These are phyloP conservation scores for Phycomyces nitens DNA, from an alignment of 192 early-diverging fungal genomes.

Conservation along the genomic window DNA sequence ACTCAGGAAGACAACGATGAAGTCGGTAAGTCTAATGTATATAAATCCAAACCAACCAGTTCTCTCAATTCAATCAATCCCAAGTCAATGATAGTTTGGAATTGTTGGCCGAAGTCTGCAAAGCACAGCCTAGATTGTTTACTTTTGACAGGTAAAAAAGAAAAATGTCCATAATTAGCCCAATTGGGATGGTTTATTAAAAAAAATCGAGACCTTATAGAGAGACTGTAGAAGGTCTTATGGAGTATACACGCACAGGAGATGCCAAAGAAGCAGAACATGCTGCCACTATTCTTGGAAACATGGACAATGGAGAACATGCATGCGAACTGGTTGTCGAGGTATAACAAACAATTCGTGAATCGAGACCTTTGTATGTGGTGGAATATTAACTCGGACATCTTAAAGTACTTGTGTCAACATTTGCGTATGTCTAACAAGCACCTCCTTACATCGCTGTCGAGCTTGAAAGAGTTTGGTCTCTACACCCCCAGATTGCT, in stretches of 20 bases:
- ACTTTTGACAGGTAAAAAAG: slow-evolving; percentile 17
- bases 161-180: background rate
- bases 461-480: background rate
- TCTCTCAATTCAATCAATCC: background rate
- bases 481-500: background rate
- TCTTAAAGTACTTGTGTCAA: background rate
- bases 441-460: background rate
- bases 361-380: too few relatives aligned
- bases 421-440: background rate
- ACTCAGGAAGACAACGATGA: background rate
- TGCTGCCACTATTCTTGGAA: slow-evolving; percentile 68
- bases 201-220: too few relatives aligned
- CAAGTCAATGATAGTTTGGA: slow-evolving; percentile 52
- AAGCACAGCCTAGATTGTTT: slow-evolving; percentile 48
- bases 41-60: background rate
- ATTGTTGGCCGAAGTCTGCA: slow-evolving; percentile 71
- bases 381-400: background rate
- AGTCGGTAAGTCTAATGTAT: background rate
- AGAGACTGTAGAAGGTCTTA: slow-evolving; percentile 41
- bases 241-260: slow-evolving; percentile 50
- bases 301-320: slow-evolving; percentile 43
- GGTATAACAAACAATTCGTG: slow-evolving; percentile 23
- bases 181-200: too few relatives aligned
- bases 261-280: slow-evolving; percentile 62
- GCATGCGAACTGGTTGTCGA: slow-evolving; percentile 52